Conservation (phyloP, 1,139 yeast genomes). For the Suhomyces kunorum region DNA sequence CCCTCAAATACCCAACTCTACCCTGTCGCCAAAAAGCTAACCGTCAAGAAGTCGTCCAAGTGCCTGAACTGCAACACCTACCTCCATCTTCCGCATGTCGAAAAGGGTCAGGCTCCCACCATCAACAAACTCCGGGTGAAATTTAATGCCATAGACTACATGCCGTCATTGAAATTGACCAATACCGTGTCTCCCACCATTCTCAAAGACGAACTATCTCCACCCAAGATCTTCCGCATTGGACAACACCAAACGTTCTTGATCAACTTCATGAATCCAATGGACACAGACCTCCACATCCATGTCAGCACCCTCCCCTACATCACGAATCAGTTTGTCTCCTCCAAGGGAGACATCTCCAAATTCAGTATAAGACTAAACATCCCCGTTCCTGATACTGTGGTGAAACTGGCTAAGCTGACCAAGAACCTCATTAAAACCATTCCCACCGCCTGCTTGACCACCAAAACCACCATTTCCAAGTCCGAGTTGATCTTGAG, state of each 20-base stretch:
- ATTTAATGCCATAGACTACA: conserved; percentile 38
- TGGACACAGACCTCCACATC: conserved; percentile 16
- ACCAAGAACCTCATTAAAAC: conserved; percentile 21
- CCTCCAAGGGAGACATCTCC: conserved; percentile 16
- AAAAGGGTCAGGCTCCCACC: conserved; percentile 29
- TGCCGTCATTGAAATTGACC: conserved; percentile 29
- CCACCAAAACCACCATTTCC: conserved; percentile 30
- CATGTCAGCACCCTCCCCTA: conserved; percentile 21
- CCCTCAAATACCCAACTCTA: conserved; percentile 1
- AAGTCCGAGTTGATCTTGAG: conserved; percentile 36
- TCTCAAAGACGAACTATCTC: conserved; percentile 4
- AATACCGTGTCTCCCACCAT: conserved; percentile 13
- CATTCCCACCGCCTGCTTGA: conserved; percentile 38
- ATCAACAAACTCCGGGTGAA: conserved; percentile 31
- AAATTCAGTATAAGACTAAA: conserved; percentile 19
- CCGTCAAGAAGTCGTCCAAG: conserved; percentile 26
- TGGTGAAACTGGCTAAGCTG: conserved; percentile 19
- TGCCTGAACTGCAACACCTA: conserved; percentile 34
- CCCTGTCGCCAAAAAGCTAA: conserved; percentile 31
- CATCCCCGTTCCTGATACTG: conserved; percentile 29
- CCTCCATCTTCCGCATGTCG: conserved; percentile 28
- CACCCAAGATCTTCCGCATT: conserved; percentile 12
- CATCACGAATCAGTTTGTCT: conserved; percentile 17
- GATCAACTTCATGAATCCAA: conserved; percentile 36
- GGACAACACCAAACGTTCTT: conserved; percentile 23